Evolutionary conservation across 2,329 filamentous ascomycete genomes (phyloP), one percentile per base, ranked within the genome.

Genomic region (Hirsutella minnesotensis): DNA sequence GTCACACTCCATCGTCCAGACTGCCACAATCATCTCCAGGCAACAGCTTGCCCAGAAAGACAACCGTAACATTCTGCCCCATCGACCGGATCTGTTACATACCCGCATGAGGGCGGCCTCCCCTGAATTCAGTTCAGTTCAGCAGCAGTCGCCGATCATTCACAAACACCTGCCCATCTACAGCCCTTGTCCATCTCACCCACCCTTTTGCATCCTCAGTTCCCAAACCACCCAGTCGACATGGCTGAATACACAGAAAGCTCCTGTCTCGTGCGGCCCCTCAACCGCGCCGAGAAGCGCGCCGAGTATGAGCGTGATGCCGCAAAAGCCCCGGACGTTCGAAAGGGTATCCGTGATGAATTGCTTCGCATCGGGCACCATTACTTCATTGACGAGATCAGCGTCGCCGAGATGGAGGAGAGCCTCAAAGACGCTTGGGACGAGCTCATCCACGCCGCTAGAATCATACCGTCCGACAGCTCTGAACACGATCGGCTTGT

Each of bases 401-500:
- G 22, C 20, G n/a, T 38, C 20, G 21, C 38, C 15, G 9, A 31
- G 3, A 27, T 46, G 13, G 44, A 46, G 13, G 37, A 37, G 24
- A 18, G 19, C 18, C 35, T 49, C 1, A 46, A 45, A 24, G 46
- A 49, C 27, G 40, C 35, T 12, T 49, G 44, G 47, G 46, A 49
- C 27, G 44, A 47, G 38, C 39, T 49, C 2, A 47, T 49, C 15
- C 40, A 47, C 29, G 42, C 44, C 1, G 46, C 45, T n/a, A 44
- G 39, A 24, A 19, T 46, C 19, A 42, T 46, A 2, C 45, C 47
- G 18, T n/a, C 44, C 12, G 34, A 30, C 13, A 46, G 37, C 31
- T n/a, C 46, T 21, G 44, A 48, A n/a, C 44, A 43, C n/a, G 46
- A 49, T 34, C 38, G 46, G 18, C 42, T 49, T 10, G 44, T 48